Base-by-base conservation (phyloP, 2,329 filamentous ascomycete species). In the Fusarium bactridioides region DNA sequence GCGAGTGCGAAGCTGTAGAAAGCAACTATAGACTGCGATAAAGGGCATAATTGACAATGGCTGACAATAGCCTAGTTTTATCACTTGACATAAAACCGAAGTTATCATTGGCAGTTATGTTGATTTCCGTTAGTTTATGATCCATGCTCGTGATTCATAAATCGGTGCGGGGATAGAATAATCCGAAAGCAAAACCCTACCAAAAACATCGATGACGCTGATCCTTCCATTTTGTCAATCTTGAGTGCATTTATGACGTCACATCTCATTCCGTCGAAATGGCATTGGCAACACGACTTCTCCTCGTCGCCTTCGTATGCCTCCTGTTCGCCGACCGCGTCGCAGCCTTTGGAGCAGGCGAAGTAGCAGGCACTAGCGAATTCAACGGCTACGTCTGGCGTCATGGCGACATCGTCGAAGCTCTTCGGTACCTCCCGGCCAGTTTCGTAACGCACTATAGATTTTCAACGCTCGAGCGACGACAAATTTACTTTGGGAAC, bases 361-460 rank as follows among this genome's bases (percentile, higher is more conserved):
- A 82, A 56, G 80, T 83, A 38, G 81, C 82, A 13, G 67, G 76
- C 4, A 77, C 70, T 47, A 82, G 79, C 70, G 80, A 81, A 10
- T 83, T 83, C 75, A 82, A 82, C 43, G 82, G 81, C 61, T 82
- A 80, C 41, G 81, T 83, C 8, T 83, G 82, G 82, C 79, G 82
- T 8, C 82, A 83, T 64, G 82, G 82, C 47, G 82, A 83, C 64
- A 82, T 83, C 40, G 77, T 75, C 38, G 82, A 83, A 67, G 81
- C 82, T 4, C 72, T 83, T 10, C 78, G 80, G 19, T 82, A 75
- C 67, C 68, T 83, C 21, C 82, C 82, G 10, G 76, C 75, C 12
- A 81, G 79, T 73, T 82, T 83, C 67, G 55, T 82, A 48, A 83
- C 82, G 4, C 75, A 79, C 23, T 77, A 82, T 63, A 78, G 81